Conservation (phyloP, 2,329 filamentous ascomycete species). For the Diaporthe nobilis region DNA sequence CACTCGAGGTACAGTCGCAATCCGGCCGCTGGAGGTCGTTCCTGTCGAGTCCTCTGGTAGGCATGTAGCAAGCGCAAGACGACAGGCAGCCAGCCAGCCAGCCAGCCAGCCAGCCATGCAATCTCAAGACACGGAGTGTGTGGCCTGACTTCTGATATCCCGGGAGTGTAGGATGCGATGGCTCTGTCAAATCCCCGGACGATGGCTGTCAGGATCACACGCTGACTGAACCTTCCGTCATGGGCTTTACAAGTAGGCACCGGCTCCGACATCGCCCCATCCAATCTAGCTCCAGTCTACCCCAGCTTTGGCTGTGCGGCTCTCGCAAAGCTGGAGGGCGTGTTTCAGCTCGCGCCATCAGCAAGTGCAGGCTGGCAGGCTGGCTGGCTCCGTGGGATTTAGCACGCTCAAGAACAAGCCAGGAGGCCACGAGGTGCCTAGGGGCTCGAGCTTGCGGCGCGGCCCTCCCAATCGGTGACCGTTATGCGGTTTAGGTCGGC, state of each 20-base stretch:
- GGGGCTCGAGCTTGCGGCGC: constrained; percentile 35
- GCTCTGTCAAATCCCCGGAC: background rate
- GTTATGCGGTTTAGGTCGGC: constrained; percentile 1
- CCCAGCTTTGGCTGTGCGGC: constrained; percentile 28
- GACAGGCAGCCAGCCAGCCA: background rate
- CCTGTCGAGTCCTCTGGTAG: constrained; percentile 15
- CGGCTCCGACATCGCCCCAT: constrained; percentile 32
- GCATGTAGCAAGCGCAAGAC: constrained; percentile 5
- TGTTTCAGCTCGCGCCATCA: constrained; percentile 15
- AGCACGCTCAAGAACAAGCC: constrained; percentile 3
- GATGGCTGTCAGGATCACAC: background rate
- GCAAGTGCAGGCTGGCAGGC: background rate
- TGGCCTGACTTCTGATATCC: background rate
- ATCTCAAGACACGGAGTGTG: background rate
- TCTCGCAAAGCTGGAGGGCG: constrained; percentile 1
- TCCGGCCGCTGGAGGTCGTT: background rate
- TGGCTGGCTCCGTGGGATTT: background rate
- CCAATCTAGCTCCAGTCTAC: constrained; percentile 14
- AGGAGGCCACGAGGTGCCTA: background rate
- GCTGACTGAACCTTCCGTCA: constrained; percentile 7
- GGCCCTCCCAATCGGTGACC: constrained; percentile 31
- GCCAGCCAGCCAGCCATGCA: constrained; percentile 9
- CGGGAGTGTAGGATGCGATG: background rate
- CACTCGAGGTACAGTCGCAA: constrained; percentile 5
- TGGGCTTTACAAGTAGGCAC: constrained; percentile 1